A percentile compares a stretch with the other conserved stretches of the same genome.
These are phyloP conservation scores for Boletus sp. DNA, from an alignment of 768 basidiomycete species.

Conservation along the genomic window DNA sequence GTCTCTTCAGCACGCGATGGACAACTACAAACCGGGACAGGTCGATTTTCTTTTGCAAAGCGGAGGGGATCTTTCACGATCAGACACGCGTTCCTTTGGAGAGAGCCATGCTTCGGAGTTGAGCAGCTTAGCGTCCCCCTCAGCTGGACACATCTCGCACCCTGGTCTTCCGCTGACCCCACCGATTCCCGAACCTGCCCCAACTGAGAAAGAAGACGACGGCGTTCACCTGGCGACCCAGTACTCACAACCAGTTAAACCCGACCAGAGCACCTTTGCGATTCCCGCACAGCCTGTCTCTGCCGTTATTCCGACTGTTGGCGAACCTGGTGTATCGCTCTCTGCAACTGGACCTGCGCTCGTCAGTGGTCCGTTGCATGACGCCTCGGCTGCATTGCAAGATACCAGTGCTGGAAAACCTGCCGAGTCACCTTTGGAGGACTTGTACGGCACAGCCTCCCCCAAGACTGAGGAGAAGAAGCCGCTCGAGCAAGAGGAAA, in stretches of 20 bases:
- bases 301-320: constrained; percentile 22
- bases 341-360: constrained; percentile 61
- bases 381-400: not conserved
- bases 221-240: constrained; percentile 8
- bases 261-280: constrained; percentile 25
- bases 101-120: constrained; percentile 79
- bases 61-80: constrained; percentile 55
- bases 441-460: constrained; percentile 28
- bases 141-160: constrained; percentile 24
- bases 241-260: not conserved
- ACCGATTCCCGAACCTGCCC: constrained; percentile 29
- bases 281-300: constrained; percentile 30
- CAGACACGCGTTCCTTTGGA: constrained; percentile 80
- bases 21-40: constrained; percentile 71
- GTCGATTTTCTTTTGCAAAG: constrained; percentile 48
- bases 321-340: constrained; percentile 64
- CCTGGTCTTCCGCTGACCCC: constrained; percentile 43
- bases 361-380: constrained; percentile 48
- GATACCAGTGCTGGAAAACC: constrained; percentile 14
- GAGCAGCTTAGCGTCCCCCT: constrained; percentile 45
- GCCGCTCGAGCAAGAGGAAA: constrained; percentile 50
- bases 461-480: constrained; percentile 55
- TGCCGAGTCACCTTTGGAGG: constrained; percentile 24
- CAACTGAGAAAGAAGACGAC: constrained; percentile 5
- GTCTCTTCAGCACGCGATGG: constrained; percentile 72